Conservation (phyloP, 495 filamentous ascomycete genomes). For the Apodospora peruviana region DNA sequence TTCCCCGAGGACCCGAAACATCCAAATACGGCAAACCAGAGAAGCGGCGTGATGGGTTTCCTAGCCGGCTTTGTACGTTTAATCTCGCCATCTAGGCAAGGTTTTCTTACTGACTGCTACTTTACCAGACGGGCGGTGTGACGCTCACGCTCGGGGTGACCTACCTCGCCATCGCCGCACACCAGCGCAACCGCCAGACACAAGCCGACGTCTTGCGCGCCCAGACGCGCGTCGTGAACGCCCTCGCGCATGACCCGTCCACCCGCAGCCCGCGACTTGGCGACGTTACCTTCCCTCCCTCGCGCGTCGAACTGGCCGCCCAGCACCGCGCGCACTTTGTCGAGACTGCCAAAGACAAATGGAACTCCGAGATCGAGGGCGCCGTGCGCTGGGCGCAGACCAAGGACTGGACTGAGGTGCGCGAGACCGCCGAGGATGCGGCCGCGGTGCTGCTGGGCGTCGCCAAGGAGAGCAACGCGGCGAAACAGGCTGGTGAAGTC, state of each 20-base stretch:
- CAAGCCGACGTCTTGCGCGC: slow-evolving; percentile 69
- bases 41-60: slow-evolving; percentile 22
- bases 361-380: slow-evolving; percentile 70
- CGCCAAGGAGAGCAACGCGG: not conserved
- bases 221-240: slow-evolving; percentile 57
- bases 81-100: not conserved
- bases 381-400: slow-evolving; percentile 62
- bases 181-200: slow-evolving; percentile 62
- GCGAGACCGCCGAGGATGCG: slow-evolving; percentile 47
- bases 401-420: slow-evolving; percentile 56
- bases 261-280: slow-evolving; percentile 37
- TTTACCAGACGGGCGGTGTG: slow-evolving; percentile 66
- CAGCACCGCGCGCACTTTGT: slow-evolving; percentile 44
- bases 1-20: too few relatives aligned
- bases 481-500: not conserved
- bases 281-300: slow-evolving; percentile 26
- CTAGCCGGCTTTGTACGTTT: slow-evolving; percentile 71
- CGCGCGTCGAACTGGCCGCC: slow-evolving; percentile 37
- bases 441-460: slow-evolving; percentile 25
- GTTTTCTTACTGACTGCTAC: slow-evolving; percentile 3
- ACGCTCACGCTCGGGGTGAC: slow-evolving; percentile 77
- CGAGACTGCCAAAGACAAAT: slow-evolving; percentile 69
- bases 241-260: slow-evolving; percentile 24
- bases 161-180: slow-evolving; percentile 72
- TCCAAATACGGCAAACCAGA: not conserved